Evolutionary conservation across 2,329 filamentous ascomycete genomes (phyloP), one percentile per base, ranked within the genome.

Genomic region (Moelleriella libera): DNA sequence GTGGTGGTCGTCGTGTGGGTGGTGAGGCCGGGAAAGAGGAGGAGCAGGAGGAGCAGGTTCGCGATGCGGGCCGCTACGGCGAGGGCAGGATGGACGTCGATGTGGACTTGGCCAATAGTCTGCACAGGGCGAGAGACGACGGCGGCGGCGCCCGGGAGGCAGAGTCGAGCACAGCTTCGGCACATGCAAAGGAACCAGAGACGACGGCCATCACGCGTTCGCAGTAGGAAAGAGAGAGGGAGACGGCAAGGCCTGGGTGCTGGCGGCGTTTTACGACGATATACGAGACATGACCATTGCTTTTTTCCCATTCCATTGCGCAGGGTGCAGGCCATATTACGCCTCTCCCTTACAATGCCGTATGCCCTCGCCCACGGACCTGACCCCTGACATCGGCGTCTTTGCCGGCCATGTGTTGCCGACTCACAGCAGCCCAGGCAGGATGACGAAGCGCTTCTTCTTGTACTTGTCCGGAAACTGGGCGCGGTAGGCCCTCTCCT

Each of bases 401-500:
- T 34, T 44, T 34, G 11, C 21, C 9, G 9, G 21, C 32, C 31
- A 30, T 29, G 6, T 40, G 5, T 5, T 10, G 39, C 28, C 44
- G n/a, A 46, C 68, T 69, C 21, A 92, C 61, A 83, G 75, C 45
- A 94, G 68, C 3, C 85, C 85, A 3, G 92, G 88, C 49, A 96
- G 65, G 68, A 95, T 84, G 50, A 78, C 80, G 60, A 75, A 90
- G 59, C 79, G 79, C 86, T 98, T 97, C 73, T 83, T 89, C 82
- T 90, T 89, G 70, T 98, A 98, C 68, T 83, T 85, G 63, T 89
- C 85, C 41, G 85, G 85, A 65, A 97, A 95, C 64, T 95, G 86
- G 65, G 84, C 83, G 58, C 92, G 80, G 64, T 96, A 92, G 48
- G 86, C 80, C 60, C 72, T 78, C 75, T 98, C 92, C 76, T 96